Evolutionary conservation across 2,329 filamentous ascomycete genomes (phyloP), one percentile per base, ranked within the genome.

Genomic region (Aspergillus luchuensis): DNA sequence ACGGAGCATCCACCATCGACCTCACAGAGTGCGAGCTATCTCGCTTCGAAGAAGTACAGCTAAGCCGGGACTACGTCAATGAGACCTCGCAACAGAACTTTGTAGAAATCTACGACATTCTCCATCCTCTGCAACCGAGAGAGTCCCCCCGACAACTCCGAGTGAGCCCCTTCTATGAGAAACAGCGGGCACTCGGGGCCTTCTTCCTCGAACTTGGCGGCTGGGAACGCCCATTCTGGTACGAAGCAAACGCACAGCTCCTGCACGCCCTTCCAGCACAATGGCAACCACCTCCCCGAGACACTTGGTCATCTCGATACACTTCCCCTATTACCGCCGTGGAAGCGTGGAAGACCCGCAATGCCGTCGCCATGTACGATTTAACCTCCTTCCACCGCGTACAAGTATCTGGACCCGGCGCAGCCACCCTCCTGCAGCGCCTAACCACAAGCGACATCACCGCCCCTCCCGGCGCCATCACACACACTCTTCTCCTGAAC

Each of bases 171-270:
- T 89, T 88, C 69, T 77, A 86, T 61, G 63, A 76, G 1, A 80
- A 83, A 0, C 83, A 89, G 61, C 69, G 72, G 13, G 81, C 86
- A 54, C 80, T 87, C 0, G 71, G 71, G 6, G 72, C 72, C 1
- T 85, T 78, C 64, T 88, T 88, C 72, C 78, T 88, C 4, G 87
- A 74, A 48, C 59, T 88, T 63, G 82, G 82, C 13, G 85, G 82
- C 0, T 89, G 86, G 86, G 86, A 89, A 67, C 81, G 85, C 0
- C 86, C 86, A 2, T 82, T 85, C 58, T 88, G 85, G 85, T 89
- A 84, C 54, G 82, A 86, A 62, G 75, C 80, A 0, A 89, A 89
- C 64, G 78, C 78, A 13, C 69, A 77, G 4, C 75, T 88, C 2
- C 67, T 88, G 1, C 73, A 78, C 5, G 73, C 79, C 0, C 70